A percentile compares a stretch with the other conserved stretches of the same genome.
These are phyloP conservation scores for Psilocybe mexicana DNA, from an alignment of 1,284 basidiomycete genomes.

Conservation along the genomic window DNA sequence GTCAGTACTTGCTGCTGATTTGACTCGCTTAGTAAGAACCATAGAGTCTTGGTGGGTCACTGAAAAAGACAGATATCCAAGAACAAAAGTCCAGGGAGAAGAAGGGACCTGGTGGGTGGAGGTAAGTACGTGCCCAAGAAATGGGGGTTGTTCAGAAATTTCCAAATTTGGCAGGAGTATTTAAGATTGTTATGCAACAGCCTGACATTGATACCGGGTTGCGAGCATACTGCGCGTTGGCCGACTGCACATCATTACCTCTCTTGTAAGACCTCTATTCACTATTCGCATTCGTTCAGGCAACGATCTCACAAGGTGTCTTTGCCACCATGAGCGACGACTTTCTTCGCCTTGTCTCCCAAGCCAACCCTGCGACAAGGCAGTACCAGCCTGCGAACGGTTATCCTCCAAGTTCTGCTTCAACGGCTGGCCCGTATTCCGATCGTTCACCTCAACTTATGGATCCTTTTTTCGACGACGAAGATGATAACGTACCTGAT, in stretches of 20 bases:
- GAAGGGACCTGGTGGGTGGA: neutral
- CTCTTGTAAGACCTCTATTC: neutral
- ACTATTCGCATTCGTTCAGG: conserved; percentile 16
- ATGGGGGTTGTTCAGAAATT: neutral
- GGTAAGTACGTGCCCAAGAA: no score
- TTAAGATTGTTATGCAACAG: conserved; percentile 13
- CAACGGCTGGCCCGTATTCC: conserved; percentile 37
- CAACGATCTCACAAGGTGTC: conserved; percentile 15
- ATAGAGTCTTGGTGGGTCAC: neutral
- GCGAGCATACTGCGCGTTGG: conserved; percentile 4
- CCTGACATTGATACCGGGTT: conserved; percentile 5
- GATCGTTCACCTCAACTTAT: conserved; percentile 46
- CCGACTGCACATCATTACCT: neutral
- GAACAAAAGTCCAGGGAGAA: neutral
- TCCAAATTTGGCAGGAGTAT: neutral
- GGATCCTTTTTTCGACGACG: conserved; percentile 84
- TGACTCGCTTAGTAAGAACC: neutral
- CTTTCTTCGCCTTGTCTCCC: conserved; percentile 71
- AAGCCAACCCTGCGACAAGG: conserved; percentile 66
- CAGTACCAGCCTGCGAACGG: conserved; percentile 59
- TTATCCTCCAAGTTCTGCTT: conserved; percentile 46
- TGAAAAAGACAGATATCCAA: neutral
- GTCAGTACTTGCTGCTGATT: neutral
- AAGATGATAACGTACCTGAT: conserved; percentile 66
- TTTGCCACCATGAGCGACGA: conserved; percentile 60